Evolutionary conservation across 2,329 filamentous ascomycete species (phyloP), one percentile per base, ranked within the genome.

Genomic region (Fusarium pseudonygamai): DNA sequence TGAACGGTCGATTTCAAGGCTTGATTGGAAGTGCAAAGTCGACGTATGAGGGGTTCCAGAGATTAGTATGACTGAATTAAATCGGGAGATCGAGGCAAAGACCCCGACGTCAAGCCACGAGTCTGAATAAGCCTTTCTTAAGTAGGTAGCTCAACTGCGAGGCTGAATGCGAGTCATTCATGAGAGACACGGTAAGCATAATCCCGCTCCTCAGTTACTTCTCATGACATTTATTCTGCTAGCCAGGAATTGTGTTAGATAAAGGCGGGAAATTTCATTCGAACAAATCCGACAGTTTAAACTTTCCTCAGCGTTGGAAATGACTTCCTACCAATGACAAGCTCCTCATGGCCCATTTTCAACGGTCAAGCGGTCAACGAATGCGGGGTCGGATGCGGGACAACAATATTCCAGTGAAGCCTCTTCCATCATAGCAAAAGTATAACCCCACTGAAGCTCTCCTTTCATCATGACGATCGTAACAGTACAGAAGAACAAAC

Each of bases 11-110:
- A 9, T n/a, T 16, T 13, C 14, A 12, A 8, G 4, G 5, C 14
- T 10, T 4, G 0, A 30, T 20, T 11, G 8, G n/a, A 6, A 9
- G n/a, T 45, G 6, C 7, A 13, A 12, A 7, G 13, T 3, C 16
- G 12, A 26, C 5, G 18, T 9, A 4, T 20, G 7, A 26, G 11
- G 3, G 7, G 1, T 28, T 22, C 6, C 13, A 5, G 8, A n/a
- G 0, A 37, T 20, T 9, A 37, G 36, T 4, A 37, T 37, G 36
- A 1, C n/a, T n/a, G n/a, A n/a, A n/a, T n/a, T n/a, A n/a, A n/a
- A n/a, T n/a, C n/a, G n/a, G n/a, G n/a, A n/a, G n/a, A n/a, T n/a
- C n/a, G n/a, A n/a, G n/a, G n/a, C n/a, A n/a, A n/a, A n/a, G n/a
- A n/a, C n/a, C n/a, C n/a, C n/a, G n/a, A n/a, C n/a, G n/a, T n/a